Percentiles rank a stretch among this genome's conserved stretches.
phyloP scores from a whole-genome alignment of 768 basidiomycete genomes.

The Suillus clintonianus region DNA sequence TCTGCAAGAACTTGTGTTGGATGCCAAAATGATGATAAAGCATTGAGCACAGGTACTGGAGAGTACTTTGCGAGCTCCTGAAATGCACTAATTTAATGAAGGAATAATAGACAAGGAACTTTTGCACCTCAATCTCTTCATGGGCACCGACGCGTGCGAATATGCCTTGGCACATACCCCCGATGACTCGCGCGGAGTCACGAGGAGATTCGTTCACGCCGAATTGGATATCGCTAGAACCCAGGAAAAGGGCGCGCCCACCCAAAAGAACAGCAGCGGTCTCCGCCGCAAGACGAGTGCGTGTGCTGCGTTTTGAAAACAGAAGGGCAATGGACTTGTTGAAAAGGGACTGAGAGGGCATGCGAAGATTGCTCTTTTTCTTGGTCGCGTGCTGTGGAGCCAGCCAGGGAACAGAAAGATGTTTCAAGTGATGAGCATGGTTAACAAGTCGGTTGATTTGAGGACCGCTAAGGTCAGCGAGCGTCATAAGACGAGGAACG shows the following conservation, averaged over 20 bases:
- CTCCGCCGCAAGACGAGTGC: constrained; percentile 88
- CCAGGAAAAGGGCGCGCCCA: constrained; percentile 88
- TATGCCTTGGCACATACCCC: constrained; percentile 95
- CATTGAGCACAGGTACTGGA: constrained; percentile 93
- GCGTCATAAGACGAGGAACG: constrained; percentile 78
- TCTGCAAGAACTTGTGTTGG: constrained; percentile 96
- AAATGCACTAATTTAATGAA: neutral
- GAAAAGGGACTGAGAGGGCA: constrained; percentile 75
- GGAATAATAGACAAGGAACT: neutral
- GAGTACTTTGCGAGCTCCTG: constrained; percentile 91
- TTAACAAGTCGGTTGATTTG: constrained; percentile 70
- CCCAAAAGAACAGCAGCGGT: constrained; percentile 79
- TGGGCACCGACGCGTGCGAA: constrained; percentile 96
- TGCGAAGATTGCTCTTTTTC: constrained; percentile 42
- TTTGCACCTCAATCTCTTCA: constrained; percentile 83
- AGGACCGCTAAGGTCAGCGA: constrained; percentile 80
- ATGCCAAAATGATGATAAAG: constrained; percentile 94
- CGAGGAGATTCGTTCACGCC: constrained; percentile 90
- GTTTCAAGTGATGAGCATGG: constrained; percentile 68
- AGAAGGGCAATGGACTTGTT: constrained; percentile 86
- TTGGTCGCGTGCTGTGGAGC: constrained; percentile 42
- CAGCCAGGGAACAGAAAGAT: constrained; percentile 66
- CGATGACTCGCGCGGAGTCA: constrained; percentile 87
- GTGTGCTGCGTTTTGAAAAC: constrained; percentile 92
- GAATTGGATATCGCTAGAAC: constrained; percentile 88